Percentiles rank a stretch among this genome's conserved stretches.
Conservation (phyloP, 2,329 filamentous ascomycete genomes). For the Zopfia rhizophila region DNA sequence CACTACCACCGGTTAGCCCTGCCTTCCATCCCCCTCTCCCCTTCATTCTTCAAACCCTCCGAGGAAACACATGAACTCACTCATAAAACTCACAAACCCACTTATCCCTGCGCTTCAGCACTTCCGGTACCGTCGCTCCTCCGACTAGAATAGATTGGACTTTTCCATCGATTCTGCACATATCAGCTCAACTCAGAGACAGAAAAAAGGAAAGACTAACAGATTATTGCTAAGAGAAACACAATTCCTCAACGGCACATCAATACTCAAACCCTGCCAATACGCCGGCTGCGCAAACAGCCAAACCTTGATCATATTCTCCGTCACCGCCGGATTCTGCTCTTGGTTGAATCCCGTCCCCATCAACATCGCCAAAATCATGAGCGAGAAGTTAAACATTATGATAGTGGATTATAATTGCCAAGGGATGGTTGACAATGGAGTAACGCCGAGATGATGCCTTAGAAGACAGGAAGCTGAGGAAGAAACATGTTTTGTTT, state of each 20-base stretch:
- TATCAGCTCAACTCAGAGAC: conserved; percentile 1
- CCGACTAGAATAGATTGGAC: conserved; percentile 45
- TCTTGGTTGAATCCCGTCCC: too few species aligned
- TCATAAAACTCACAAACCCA: conserved; percentile 50
- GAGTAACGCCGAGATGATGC: too few species aligned
- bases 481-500: too few species aligned
- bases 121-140: conserved; percentile 37
- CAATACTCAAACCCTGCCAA: conserved; percentile 42
- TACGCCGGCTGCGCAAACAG: conserved; percentile 46
- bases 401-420: too few species aligned
- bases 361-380: too few species aligned
- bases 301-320: conserved; percentile 45
- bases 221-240: conserved; percentile 46
- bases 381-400: too few species aligned
- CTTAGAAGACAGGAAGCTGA: too few species aligned
- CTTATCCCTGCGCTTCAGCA: conserved; percentile 37
- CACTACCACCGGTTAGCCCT: conserved; percentile 31
- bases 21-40: not conserved
- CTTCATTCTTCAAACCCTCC: not conserved
- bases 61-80: conserved; percentile 30
- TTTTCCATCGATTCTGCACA: conserved; percentile 43
- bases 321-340: too few species aligned
- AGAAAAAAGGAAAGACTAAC: conserved; percentile 25
- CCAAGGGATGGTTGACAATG: too few species aligned
- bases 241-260: conserved; percentile 42